Evolutionary conservation across 208 protist genomes (phyloP), one percentile per base, ranked within the genome.

Genomic region (Acanthamoeba divionensis): DNA sequence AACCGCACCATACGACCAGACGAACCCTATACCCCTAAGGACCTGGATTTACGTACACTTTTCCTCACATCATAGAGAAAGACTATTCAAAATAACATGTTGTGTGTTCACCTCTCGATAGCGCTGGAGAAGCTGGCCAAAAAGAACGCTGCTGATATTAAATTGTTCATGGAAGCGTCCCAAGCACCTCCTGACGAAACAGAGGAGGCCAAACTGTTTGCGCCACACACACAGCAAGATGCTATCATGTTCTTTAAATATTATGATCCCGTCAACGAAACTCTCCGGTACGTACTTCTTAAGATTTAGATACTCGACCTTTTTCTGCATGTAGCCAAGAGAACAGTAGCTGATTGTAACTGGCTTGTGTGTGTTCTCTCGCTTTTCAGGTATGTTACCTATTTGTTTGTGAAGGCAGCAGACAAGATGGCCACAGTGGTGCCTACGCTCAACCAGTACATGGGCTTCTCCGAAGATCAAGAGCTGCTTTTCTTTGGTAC

Each of bases 161-260:
- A 3, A 33, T 12, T 83, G 26, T 83, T 83, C 73, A 24, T 83
- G 21, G 47, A 83, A 10, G 47, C 8, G 26, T 83, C 73, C 47
- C 12, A n/a, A 5, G 71, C 71, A 24, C 71, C 71, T 8, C 47
- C 52, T 41, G 8, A 5, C 26, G 71, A 33, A 13, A 57, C 7
- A 7, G 71, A 82, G 29, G 44, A 48, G 44, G 26, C 6, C 36
- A 57, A 82, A 29, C 5, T 82, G 36, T 82, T 82, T 82, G 36
- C 71, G 71, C 71, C 71, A 3, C 71, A 82, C 47, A 57, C 8
- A 18, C 18, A 5, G 31, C 54, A 65, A 5, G 77, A 86, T 26
- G 77, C 77, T n/a, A 66, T 86, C 50, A 86, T 87, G 33, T 69
- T 63, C 57, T 69, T 87, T 65, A 89, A 91, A 85, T 93, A 82